These are phyloP conservation scores for Kuraishia borneana DNA, from an alignment of 805 yeast species.

Conservation along the genomic window DNA sequence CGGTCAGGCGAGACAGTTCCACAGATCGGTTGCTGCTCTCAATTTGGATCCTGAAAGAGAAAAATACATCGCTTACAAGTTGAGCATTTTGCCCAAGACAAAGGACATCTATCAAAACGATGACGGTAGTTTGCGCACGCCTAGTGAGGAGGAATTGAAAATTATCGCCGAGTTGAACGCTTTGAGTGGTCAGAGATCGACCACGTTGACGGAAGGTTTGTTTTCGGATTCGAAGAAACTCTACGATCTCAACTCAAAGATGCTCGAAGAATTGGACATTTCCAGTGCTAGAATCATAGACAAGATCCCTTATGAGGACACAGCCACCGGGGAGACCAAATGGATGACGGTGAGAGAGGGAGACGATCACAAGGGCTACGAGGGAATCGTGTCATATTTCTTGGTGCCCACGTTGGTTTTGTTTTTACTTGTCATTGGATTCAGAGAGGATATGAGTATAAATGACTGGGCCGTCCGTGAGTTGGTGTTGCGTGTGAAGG, in stretches of 20 bases:
- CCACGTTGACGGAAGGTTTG: conserved; percentile 31
- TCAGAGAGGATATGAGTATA: conserved; percentile 37
- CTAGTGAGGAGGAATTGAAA: conserved; percentile 60
- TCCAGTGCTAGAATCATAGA: conserved; percentile 61
- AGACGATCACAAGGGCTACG: conserved; percentile 80
- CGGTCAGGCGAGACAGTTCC: neutral
- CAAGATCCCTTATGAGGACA: conserved; percentile 75
- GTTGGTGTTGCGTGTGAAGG: conserved; percentile 65
- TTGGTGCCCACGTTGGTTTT: conserved; percentile 62
- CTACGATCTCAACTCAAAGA: conserved; percentile 49
- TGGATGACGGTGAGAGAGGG: conserved; percentile 68
- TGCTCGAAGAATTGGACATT: conserved; percentile 45
- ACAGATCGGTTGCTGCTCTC: neutral
- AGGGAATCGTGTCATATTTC: conserved; percentile 55
- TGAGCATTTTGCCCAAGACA: conserved; percentile 54
- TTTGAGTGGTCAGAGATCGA: conserved; percentile 44
- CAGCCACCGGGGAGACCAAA: conserved; percentile 63
- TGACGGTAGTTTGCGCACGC: conserved; percentile 65
- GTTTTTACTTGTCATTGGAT: conserved; percentile 38
- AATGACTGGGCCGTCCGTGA: conserved; percentile 80
- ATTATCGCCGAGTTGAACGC: conserved; percentile 61
- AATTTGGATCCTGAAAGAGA: conserved; percentile 19
- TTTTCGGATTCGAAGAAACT: conserved; percentile 33
- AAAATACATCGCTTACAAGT: conserved; percentile 47
- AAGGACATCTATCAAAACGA: conserved; percentile 60